Base-by-base conservation (phyloP, 768 basidiomycete species). In the Paxillus involutus region DNA sequence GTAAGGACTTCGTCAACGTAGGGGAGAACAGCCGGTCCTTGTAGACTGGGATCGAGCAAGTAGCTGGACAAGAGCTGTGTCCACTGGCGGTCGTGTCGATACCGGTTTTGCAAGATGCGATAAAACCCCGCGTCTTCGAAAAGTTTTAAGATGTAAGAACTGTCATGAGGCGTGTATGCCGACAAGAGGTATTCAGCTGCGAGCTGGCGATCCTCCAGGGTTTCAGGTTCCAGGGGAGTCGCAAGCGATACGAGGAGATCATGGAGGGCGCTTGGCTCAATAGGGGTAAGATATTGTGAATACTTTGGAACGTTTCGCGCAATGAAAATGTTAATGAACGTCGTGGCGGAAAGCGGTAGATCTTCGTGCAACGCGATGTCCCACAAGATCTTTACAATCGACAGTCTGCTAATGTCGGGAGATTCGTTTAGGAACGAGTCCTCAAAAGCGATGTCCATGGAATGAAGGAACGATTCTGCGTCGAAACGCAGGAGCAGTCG, bases 221-320 rank as follows among this genome's bases (percentile, higher is more conserved):
- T 97, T 63, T 80, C 83, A 14, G 75, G 71, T 66, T 96, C 92
- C 0, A 76, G 65, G 65, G 94, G 92, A 55, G 82, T 77, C 1
- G 91, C 84, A 12, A 99, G 84, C 6, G 82, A 82, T 53, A 89
- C 77, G 46, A 99, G 81, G 61, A 98, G 84, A 39, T 74, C 77
- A 61, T 94, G 88, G 16, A 94, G 76, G 4, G 81, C 75, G 55
- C 80, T 85, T 1, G 87, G 82, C 0, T 86, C 72, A 40, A 94
- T 75, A 46, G 56, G 45, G 33, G 59, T 48, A 45, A 94, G 78
- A 69, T 86, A 92, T 71, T 97, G 94, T 1, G 89, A 85, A 72
- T 98, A 99, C 73, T 98, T 98, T 0, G 97, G 93, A 11, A 97
- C 84, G 69, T 98, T 99, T 54, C 95, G 88, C 4, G 97, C 92